phyloP scores from a whole-genome alignment of 2,329 filamentous ascomycete genomes.

The Ambrosiella beaveri region DNA sequence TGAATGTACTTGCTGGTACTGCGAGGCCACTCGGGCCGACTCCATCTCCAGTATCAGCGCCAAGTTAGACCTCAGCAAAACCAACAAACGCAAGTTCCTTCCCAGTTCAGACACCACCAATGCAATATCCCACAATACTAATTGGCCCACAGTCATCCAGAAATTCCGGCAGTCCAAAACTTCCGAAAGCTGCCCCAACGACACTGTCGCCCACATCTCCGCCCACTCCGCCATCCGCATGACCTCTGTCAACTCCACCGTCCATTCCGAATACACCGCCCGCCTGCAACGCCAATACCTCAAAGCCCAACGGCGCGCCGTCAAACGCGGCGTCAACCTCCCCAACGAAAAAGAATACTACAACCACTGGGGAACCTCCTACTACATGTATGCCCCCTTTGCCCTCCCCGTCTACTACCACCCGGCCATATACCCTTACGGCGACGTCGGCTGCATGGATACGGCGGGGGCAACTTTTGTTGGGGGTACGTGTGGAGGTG shows the following conservation, averaged over 20 bases:
- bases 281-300: conserved; percentile 38
- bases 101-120: not conserved
- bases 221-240: conserved; percentile 48
- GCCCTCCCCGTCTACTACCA: conserved; percentile 27
- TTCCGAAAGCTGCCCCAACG: conserved; percentile 32
- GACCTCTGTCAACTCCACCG: not conserved
- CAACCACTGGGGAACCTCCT: conserved; percentile 36
- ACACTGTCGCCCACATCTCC: conserved; percentile 52
- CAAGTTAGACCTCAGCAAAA: conserved; percentile 28
- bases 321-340: conserved; percentile 28
- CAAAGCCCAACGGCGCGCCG: conserved; percentile 31
- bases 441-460: conserved; percentile 22
- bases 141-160: conserved; percentile 18
- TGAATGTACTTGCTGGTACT: conserved; percentile 73
- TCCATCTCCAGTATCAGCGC: conserved; percentile 26
- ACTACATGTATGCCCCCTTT: conserved; percentile 31
- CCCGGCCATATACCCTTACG: conserved; percentile 29
- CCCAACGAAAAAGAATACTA: conserved; percentile 33
- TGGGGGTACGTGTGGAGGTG: conserved; percentile 31
- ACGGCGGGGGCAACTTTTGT: conserved; percentile 18
- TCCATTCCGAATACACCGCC: conserved; percentile 15
- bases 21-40: conserved; percentile 36
- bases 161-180: conserved; percentile 31
- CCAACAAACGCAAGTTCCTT: conserved; percentile 24
- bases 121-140: not conserved